Conservation (phyloP, 2,329 filamentous ascomycete species). For the Pseudogymnoascus sp. region DNA sequence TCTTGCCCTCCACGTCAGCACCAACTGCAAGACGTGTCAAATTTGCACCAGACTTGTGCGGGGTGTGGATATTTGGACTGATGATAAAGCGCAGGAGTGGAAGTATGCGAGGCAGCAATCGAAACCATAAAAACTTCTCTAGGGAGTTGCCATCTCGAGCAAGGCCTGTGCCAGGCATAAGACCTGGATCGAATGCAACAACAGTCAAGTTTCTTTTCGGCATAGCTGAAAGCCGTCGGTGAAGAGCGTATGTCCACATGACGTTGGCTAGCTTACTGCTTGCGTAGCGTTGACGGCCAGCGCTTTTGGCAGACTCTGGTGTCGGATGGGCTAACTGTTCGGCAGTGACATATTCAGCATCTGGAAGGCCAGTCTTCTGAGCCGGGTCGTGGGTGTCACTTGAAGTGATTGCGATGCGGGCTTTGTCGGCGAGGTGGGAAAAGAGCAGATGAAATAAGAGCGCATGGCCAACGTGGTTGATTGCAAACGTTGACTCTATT, state of each 20-base stretch:
- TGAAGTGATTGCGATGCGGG: constrained; percentile 40
- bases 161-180: constrained; percentile 44
- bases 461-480: constrained; percentile 46
- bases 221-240: constrained; percentile 30
- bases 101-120: constrained; percentile 33
- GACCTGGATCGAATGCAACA: constrained; percentile 40
- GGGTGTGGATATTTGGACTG: constrained; percentile 34
- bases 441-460: constrained; percentile 44
- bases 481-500: constrained; percentile 43
- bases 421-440: constrained; percentile 34
- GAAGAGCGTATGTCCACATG: constrained; percentile 42
- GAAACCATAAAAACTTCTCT: constrained; percentile 31
- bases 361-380: constrained; percentile 37
- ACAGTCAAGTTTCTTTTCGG: constrained; percentile 34
- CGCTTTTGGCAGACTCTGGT: constrained; percentile 23
- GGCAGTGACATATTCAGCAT: constrained; percentile 38
- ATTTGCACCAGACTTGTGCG: constrained; percentile 35
- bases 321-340: constrained; percentile 41
- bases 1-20: constrained; percentile 30
- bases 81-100: constrained; percentile 34
- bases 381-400: constrained; percentile 44
- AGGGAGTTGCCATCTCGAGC: constrained; percentile 26
- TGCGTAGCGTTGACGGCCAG: constrained; percentile 38
- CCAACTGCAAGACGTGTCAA: constrained; percentile 38
- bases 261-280: constrained; percentile 44